These are phyloP conservation scores for Nyctanthes arbortristis DNA, from an alignment of 257 asterid species.

Conservation along the genomic window DNA sequence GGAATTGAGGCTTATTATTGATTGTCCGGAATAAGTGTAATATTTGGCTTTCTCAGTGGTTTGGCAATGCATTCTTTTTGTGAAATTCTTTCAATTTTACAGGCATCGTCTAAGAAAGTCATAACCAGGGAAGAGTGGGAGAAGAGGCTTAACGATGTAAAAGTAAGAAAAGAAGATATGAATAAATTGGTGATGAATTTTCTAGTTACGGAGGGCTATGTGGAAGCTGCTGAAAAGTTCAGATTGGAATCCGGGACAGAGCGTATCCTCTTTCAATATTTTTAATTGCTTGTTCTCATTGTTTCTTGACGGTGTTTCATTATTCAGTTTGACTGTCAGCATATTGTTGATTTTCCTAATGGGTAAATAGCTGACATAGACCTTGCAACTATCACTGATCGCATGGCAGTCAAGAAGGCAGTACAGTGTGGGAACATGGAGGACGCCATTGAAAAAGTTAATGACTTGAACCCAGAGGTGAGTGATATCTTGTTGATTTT, in stretches of 20 bases:
- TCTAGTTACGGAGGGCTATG: conserved; percentile 79
- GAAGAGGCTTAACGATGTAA: conserved; percentile 55
- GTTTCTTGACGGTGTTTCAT: neutral
- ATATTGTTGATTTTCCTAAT: conserved; percentile 46
- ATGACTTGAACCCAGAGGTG: conserved; percentile 93
- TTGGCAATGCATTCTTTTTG: neutral
- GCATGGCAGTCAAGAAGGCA: conserved; percentile 89
- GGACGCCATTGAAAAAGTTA: conserved; percentile 88
- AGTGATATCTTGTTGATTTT: neutral
- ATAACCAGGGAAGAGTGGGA: conserved; percentile 82
- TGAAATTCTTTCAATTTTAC: conserved; percentile 22
- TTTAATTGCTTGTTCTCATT: neutral
- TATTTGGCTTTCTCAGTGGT: neutral
- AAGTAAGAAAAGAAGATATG: conserved; percentile 69
- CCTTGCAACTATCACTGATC: conserved; percentile 76
- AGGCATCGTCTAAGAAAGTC: conserved; percentile 63
- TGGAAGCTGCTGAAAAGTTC: conserved; percentile 66
- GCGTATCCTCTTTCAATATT: neutral
- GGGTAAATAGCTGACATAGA: conserved; percentile 75
- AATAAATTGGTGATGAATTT: conserved; percentile 81
- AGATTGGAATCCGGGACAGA: neutral
- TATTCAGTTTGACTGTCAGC: neutral
- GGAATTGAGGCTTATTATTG: neutral
- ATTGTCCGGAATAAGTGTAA: neutral
- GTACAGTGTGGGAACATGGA: conserved; percentile 83